Percentiles rank a stretch among this genome's conserved stretches.
Evolutionary conservation across 129 eudicot genomes (phyloP).

Genomic region (Centrapalus pauciflorus): DNA sequence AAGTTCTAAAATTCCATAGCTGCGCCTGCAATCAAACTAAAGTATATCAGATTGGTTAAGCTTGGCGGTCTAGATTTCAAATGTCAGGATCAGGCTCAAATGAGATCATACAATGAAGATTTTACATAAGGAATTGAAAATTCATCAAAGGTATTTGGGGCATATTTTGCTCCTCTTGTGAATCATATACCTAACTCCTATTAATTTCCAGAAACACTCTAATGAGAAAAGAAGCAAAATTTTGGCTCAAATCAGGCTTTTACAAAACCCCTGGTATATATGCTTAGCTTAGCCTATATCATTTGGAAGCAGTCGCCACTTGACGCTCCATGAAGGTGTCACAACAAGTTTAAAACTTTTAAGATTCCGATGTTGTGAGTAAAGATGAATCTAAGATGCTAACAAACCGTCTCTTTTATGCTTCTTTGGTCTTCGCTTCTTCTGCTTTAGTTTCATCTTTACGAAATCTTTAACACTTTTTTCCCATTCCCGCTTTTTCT

Average conservation of each 20-base stretch:
- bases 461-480: conserved; percentile 47
- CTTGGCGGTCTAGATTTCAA: no score
- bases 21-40: no score
- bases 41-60: no score
- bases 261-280: conserved; percentile 8
- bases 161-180: no score
- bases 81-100: no score
- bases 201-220: no score
- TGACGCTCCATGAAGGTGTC: background rate
- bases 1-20: no score
- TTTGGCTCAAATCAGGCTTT: conserved; percentile 11
- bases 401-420: background rate
- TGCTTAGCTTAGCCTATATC: background rate
- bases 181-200: no score
- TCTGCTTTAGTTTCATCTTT: conserved; percentile 63
- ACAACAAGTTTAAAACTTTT: background rate
- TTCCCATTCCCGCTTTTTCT: conserved; percentile 76
- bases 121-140: no score
- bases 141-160: no score
- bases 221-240: no score
- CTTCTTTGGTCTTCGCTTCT: conserved; percentile 53
- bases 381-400: background rate
- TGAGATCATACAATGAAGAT: no score
- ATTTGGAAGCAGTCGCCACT: background rate
- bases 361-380: background rate